These are phyloP conservation scores for Candida tropicalis DNA, from an alignment of 1,139 yeast genomes.

Conservation along the genomic window DNA sequence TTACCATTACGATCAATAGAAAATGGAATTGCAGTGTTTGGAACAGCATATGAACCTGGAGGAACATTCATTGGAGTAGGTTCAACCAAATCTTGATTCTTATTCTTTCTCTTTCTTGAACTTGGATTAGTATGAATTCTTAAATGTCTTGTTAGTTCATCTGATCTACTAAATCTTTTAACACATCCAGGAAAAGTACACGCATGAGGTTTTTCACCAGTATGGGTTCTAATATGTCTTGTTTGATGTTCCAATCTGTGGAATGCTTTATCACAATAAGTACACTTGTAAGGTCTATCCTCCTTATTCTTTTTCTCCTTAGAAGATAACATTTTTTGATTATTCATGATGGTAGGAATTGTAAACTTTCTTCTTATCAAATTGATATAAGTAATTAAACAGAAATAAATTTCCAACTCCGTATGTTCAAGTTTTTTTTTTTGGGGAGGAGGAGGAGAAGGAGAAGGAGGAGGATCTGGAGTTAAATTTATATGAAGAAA, in stretches of 20 bases:
- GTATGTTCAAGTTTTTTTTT: not conserved
- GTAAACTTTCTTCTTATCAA: too few species aligned
- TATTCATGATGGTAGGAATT: too few species aligned
- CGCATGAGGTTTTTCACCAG: conserved; percentile 93
- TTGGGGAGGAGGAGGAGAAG: conserved; percentile 1
- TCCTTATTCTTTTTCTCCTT: conserved; percentile 8
- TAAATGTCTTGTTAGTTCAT: conserved; percentile 87
- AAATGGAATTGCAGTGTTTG: conserved; percentile 27
- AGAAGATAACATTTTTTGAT: not conserved
- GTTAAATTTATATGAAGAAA: conserved; percentile 2
- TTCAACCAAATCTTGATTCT: conserved; percentile 8
- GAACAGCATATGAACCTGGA: conserved; percentile 9
- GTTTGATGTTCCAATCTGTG: conserved; percentile 93
- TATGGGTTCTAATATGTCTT: conserved; percentile 90
- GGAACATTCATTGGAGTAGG: conserved; percentile 11
- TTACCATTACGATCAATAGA: conserved; percentile 39
- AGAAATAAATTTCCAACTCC: too few species aligned
- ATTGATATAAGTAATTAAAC: too few species aligned
- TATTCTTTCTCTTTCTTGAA: conserved; percentile 51
- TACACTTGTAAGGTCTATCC: conserved; percentile 81
- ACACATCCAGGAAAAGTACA: conserved; percentile 87
- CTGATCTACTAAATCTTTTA: conserved; percentile 83
- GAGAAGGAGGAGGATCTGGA: conserved; percentile 3
- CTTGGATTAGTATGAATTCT: conserved; percentile 85
- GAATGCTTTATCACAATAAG: conserved; percentile 88